phyloP scores from a whole-genome alignment of 306 rosid genomes.

The Aeschynomene evenia region DNA sequence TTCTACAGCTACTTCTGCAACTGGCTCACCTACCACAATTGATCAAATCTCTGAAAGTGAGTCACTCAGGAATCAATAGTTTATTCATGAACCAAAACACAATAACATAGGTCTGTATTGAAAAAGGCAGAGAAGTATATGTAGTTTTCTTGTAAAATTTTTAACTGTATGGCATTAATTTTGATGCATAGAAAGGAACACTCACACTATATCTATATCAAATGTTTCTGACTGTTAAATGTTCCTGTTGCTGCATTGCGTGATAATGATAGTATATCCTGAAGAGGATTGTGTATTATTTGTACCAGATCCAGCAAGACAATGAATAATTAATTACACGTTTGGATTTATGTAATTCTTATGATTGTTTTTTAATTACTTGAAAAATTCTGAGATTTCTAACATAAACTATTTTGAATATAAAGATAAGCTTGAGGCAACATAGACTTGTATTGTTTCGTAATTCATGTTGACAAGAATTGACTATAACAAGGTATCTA shows the following conservation, averaged over 20 bases:
- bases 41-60: constrained; percentile 44
- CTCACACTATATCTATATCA: not conserved
- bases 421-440: not conserved
- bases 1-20: constrained; percentile 39
- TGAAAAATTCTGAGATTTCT: not conserved
- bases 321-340: not conserved
- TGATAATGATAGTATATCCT: too few relatives aligned
- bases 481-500: not conserved
- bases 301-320: not conserved
- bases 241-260: not conserved
- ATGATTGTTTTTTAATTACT: not conserved
- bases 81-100: constrained; percentile 8
- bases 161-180: constrained; percentile 27
- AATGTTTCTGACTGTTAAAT: not conserved
- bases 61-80: constrained; percentile 33
- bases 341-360: not conserved
- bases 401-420: not conserved
- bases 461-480: too few relatives aligned
- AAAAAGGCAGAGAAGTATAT: constrained; percentile 28
- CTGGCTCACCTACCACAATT: constrained; percentile 37
- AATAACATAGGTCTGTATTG: constrained; percentile 30
- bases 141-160: constrained; percentile 11
- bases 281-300: not conserved
- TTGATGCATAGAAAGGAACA: constrained; percentile 28
- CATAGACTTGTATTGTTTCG: not conserved